Evolutionary conservation across 2,329 filamentous ascomycete species (phyloP).

Genomic region (Metarhizium humberi): DNA sequence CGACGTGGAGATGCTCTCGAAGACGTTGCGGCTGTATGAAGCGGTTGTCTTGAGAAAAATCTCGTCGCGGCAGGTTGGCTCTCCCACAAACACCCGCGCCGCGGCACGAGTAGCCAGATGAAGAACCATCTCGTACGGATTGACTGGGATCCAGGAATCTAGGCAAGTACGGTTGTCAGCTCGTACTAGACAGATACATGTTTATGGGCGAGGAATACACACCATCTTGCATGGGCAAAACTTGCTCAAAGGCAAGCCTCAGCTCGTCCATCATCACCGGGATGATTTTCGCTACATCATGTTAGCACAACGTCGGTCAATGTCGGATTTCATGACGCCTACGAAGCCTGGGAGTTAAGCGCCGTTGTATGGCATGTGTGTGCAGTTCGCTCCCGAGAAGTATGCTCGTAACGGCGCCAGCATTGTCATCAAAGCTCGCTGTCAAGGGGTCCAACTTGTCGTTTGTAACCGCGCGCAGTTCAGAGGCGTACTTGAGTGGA

Average conservation of each 20-base stretch:
- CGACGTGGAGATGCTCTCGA: conserved; percentile 8
- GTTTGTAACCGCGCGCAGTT: conserved; percentile 7
- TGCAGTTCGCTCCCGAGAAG: conserved; percentile 9
- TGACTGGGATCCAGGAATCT: conserved; percentile 5
- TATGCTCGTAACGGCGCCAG: conserved; percentile 7
- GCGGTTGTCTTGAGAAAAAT: conserved; percentile 8
- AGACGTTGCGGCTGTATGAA: conserved; percentile 9
- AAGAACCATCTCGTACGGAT: conserved; percentile 9
- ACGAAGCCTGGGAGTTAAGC: conserved; percentile 9
- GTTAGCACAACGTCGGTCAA: background rate
- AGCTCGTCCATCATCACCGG: conserved; percentile 10
- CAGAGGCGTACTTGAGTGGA: conserved; percentile 7
- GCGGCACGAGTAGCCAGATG: conserved; percentile 8
- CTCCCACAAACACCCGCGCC: conserved; percentile 8
- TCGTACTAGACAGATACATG: too few species aligned
- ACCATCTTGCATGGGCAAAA: conserved; percentile 1
- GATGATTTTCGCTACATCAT: conserved; percentile 5
- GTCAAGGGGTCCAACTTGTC: conserved; percentile 10
- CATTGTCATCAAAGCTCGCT: conserved; percentile 11
- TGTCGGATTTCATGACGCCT: background rate
- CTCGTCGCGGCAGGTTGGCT: conserved; percentile 9
- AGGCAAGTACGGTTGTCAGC: background rate
- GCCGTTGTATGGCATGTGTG: conserved; percentile 9
- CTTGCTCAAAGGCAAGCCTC: conserved; percentile 4
- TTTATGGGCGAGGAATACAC: background rate